These are phyloP conservation scores for Ophiostoma sp. DNA, from an alignment of 2,329 filamentous ascomycete species.

Conservation along the genomic window DNA sequence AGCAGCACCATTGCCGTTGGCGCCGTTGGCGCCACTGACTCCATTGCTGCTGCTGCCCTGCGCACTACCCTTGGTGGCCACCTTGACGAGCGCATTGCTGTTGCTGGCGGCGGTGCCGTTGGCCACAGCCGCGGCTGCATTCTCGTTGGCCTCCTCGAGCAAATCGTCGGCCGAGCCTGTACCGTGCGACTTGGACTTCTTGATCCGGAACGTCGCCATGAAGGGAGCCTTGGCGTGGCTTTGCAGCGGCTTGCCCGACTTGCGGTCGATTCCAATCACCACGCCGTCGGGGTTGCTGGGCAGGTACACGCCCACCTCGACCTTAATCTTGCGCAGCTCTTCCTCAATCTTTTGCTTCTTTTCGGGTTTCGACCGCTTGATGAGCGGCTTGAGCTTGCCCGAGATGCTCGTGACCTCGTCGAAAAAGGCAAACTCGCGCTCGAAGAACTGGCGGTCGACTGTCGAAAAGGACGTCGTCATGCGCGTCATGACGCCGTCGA, in stretches of 20 bases:
- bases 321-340: conserved; percentile 93
- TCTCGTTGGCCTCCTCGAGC: conserved; percentile 49
- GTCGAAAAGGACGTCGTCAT: conserved; percentile 80
- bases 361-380: conserved; percentile 88
- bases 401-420: conserved; percentile 94
- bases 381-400: conserved; percentile 89
- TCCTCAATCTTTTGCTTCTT: conserved; percentile 99
- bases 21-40: not conserved
- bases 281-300: conserved; percentile 96
- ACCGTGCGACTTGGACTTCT: conserved; percentile 66
- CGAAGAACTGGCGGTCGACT: conserved; percentile 81
- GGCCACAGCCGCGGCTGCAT: conserved; percentile 29
- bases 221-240: conserved; percentile 98
- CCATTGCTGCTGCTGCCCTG: not conserved
- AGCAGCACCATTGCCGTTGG: not conserved
- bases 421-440: conserved; percentile 97
- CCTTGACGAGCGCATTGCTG: conserved; percentile 22
- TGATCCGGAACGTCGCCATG: conserved; percentile 98
- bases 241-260: conserved; percentile 95
- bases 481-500: conserved; percentile 85
- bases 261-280: conserved; percentile 96
- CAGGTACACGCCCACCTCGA: conserved; percentile 95
- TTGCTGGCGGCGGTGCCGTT: conserved; percentile 27
- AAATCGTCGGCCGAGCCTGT: conserved; percentile 55
- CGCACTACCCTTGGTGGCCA: not conserved